These are phyloP conservation scores for Bolboschoenoplectus hybrid DNA, from an alignment of 202 grass and related monocot genomes.

Conservation along the genomic window DNA sequence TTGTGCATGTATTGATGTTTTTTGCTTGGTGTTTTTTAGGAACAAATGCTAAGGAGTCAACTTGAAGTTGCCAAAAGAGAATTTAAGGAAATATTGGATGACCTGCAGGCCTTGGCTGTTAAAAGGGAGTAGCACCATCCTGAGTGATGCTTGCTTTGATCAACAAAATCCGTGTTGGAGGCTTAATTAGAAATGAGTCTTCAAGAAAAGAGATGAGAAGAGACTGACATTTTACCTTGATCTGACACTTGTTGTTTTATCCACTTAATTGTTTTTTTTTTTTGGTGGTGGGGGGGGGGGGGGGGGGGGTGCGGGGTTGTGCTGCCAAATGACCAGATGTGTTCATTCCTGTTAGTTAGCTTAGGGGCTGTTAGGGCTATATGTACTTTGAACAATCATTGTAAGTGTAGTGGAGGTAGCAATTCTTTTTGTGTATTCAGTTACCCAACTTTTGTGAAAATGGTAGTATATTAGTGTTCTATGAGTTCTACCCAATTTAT, in stretches of 20 bases:
- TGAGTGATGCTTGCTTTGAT: neutral
- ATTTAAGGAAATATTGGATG: constrained; percentile 61
- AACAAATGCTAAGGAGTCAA: constrained; percentile 66
- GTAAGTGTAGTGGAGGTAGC: neutral
- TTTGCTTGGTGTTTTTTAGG: constrained; percentile 57
- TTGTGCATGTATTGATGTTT: constrained; percentile 40
- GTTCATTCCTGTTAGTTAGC: constrained; percentile 1
- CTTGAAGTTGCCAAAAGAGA: constrained; percentile 63
- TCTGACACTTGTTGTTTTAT: neutral
- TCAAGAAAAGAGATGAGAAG: neutral
- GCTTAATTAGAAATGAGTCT: constrained; percentile 6
- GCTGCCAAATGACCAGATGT: neutral
- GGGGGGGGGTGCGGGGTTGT: neutral
- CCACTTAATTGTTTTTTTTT: neutral
- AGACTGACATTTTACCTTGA: neutral
- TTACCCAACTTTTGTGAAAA: neutral
- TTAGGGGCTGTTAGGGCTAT: neutral
- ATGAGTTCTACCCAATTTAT: neutral
- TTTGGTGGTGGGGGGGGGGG: neutral
- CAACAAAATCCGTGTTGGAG: neutral
- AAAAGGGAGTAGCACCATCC: constrained; percentile 58
- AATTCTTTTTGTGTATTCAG: neutral
- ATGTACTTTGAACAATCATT: neutral
- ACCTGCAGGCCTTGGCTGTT: constrained; percentile 59
- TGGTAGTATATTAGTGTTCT: neutral